Conservation (phyloP, 2,329 filamentous ascomycete genomes). For the Phyllosticta paracitricarpa region DNA sequence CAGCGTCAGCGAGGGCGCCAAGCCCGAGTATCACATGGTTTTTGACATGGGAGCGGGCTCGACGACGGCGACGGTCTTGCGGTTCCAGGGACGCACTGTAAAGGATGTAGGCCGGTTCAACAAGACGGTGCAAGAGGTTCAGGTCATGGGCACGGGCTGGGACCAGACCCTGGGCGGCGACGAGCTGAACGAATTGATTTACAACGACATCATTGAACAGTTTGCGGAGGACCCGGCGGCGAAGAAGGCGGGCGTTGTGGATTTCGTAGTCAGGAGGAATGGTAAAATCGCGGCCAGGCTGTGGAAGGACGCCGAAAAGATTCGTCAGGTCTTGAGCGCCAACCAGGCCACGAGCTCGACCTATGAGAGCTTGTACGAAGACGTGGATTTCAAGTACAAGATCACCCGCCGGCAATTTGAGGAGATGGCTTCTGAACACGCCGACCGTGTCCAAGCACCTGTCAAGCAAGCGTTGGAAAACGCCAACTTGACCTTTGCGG, state of each 20-base stretch:
- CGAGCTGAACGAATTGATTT: constrained; percentile 73
- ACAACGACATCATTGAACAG: constrained; percentile 77
- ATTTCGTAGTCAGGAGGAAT: constrained; percentile 57
- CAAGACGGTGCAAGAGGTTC: constrained; percentile 94
- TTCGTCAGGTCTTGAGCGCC: constrained; percentile 84
- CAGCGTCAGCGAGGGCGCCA: constrained; percentile 67
- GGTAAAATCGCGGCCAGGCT: constrained; percentile 81
- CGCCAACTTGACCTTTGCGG: constrained; percentile 61
- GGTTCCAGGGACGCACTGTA: constrained; percentile 77
- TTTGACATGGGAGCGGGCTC: constrained; percentile 98
- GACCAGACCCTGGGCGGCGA: constrained; percentile 86
- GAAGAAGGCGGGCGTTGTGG: constrained; percentile 53
- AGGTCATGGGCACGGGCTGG: constrained; percentile 78
- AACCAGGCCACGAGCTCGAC: constrained; percentile 71
- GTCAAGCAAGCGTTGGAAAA: constrained; percentile 65
- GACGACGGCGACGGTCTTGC: constrained; percentile 78
- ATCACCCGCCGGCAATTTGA: constrained; percentile 73
- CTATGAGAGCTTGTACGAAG: constrained; percentile 85
- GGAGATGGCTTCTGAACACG: constrained; percentile 58
- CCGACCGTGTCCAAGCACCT: constrained; percentile 56
- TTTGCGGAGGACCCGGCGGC: constrained; percentile 59
- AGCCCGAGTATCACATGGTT: constrained; percentile 84
- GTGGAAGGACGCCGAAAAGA: constrained; percentile 81
- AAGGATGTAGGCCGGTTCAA: constrained; percentile 91
- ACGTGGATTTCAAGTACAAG: constrained; percentile 90